These are phyloP conservation scores for Phytophthora crassamura DNA, from an alignment of 352 stramenopile genomes.

Conservation along the genomic window DNA sequence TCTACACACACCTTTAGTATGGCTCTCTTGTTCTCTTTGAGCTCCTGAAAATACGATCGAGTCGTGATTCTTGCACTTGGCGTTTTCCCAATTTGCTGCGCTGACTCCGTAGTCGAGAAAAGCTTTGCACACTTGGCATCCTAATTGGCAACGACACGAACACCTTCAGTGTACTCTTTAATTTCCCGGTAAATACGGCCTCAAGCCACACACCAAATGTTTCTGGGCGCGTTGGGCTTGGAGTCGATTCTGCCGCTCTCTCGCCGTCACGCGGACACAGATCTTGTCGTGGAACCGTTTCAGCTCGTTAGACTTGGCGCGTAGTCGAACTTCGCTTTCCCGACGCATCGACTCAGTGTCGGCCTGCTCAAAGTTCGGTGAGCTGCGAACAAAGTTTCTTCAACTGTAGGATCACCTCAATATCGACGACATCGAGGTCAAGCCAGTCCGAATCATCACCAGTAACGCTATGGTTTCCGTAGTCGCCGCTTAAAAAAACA, in stretches of 20 bases:
- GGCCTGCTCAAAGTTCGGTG: conserved; percentile 21
- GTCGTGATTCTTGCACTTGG: conserved; percentile 7
- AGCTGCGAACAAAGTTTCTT: neutral
- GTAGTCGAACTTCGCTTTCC: conserved; percentile 42
- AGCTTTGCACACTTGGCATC: conserved; percentile 50
- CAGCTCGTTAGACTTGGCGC: conserved; percentile 48
- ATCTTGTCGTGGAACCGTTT: conserved; percentile 69
- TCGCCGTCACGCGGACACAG: conserved; percentile 59
- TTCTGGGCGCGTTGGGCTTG: conserved; percentile 30
- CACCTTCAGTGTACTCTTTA: neutral
- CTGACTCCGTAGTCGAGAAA: conserved; percentile 30
- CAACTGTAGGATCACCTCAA: conserved; percentile 17
- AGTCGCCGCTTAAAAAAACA: neutral
- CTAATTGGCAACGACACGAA: conserved; percentile 9
- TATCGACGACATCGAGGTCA: conserved; percentile 19
- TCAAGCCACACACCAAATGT: conserved; percentile 23
- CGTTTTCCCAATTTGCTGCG: neutral
- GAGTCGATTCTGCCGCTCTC: conserved; percentile 47
- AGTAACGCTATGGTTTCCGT: neutral
- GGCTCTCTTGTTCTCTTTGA: conserved; percentile 24
- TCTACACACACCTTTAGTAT: conserved; percentile 26
- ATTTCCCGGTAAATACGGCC: neutral
- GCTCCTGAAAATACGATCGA: conserved; percentile 18
- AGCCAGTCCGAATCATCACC: conserved; percentile 21
- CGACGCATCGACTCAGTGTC: conserved; percentile 45